phyloP scores from a whole-genome alignment of 768 basidiomycete species.

The Crepidotus variabilis region DNA sequence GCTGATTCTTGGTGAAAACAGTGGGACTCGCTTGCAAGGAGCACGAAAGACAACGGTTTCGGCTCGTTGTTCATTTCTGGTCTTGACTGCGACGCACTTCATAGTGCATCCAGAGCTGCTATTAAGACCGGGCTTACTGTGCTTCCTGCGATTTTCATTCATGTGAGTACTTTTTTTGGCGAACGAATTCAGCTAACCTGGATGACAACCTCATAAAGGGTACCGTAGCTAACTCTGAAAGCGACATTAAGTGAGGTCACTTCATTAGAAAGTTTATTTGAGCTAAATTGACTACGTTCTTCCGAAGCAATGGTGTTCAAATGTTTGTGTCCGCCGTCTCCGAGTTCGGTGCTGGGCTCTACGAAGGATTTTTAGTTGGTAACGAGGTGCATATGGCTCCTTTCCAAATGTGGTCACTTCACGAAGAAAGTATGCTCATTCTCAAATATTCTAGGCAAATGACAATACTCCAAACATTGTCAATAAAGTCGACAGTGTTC shows the following conservation, averaged over 20 bases:
- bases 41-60: conserved; percentile 29
- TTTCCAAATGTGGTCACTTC: neutral
- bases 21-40: conserved; percentile 32
- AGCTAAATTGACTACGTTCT: neutral
- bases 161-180: conserved; percentile 16
- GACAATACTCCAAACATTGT: conserved; percentile 31
- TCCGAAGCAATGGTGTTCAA: conserved; percentile 31
- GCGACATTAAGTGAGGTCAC: conserved; percentile 24
- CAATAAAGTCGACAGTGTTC: conserved; percentile 32
- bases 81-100: conserved; percentile 37
- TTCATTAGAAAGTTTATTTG: neutral
- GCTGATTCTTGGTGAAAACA: conserved; percentile 6
- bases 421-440: neutral
- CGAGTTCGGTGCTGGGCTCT: conserved; percentile 30
- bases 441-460: conserved; percentile 13
- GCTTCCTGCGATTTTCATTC: conserved; percentile 32
- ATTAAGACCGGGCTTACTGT: conserved; percentile 27
- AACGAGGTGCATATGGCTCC: conserved; percentile 27
- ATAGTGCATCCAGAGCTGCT: conserved; percentile 31
- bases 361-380: conserved; percentile 32
- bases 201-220: conserved; percentile 17
- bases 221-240: conserved; percentile 20
- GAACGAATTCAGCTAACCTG: neutral
- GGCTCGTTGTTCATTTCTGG: conserved; percentile 27
- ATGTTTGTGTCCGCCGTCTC: conserved; percentile 28